Evolutionary conservation across 805 yeast species (phyloP).

Genomic region (Ogataea paradorogensis): DNA sequence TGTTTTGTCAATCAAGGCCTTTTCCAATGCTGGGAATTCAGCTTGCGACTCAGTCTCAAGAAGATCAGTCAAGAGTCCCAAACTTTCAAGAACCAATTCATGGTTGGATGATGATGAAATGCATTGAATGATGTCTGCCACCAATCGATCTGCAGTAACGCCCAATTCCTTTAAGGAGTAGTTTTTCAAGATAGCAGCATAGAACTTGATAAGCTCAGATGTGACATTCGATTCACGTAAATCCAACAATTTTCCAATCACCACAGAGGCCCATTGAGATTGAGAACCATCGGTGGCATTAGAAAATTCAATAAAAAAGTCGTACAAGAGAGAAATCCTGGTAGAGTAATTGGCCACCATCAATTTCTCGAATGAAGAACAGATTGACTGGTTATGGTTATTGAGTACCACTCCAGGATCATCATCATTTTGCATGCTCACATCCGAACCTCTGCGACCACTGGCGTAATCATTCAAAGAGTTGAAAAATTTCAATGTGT

Average conservation of each 20-base stretch:
- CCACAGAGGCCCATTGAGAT: slow-evolving; percentile 17
- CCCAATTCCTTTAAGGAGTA: slow-evolving; percentile 35
- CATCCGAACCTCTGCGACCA: slow-evolving; percentile 37
- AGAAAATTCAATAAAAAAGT: slow-evolving; percentile 27
- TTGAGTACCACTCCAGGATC: slow-evolving; percentile 28
- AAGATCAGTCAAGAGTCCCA: slow-evolving; percentile 23
- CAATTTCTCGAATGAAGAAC: slow-evolving; percentile 19
- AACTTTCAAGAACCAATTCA: slow-evolving; percentile 31
- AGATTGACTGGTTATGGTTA: slow-evolving; percentile 12
- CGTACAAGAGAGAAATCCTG: slow-evolving; percentile 22
- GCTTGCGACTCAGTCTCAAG: slow-evolving; percentile 9
- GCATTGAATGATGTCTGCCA: slow-evolving; percentile 22
- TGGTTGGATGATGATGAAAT: slow-evolving; percentile 26
- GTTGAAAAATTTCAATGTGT: slow-evolving; percentile 27
- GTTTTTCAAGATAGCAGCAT: slow-evolving; percentile 32
- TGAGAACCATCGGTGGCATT: slow-evolving; percentile 28
- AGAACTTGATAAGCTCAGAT: slow-evolving; percentile 36
- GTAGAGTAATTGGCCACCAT: slow-evolving; percentile 15
- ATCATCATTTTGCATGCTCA: slow-evolving; percentile 35
- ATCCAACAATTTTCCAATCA: slow-evolving; percentile 18
- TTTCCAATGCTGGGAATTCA: slow-evolving; percentile 9
- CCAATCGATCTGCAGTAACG: slow-evolving; percentile 21
- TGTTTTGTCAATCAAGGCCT: slow-evolving; percentile 24
- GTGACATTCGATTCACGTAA: slow-evolving; percentile 26
- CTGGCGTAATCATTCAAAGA: slow-evolving; percentile 21